Evolutionary conservation across 257 asterid genomes (phyloP).

Genomic region (Solanum tarijense): DNA sequence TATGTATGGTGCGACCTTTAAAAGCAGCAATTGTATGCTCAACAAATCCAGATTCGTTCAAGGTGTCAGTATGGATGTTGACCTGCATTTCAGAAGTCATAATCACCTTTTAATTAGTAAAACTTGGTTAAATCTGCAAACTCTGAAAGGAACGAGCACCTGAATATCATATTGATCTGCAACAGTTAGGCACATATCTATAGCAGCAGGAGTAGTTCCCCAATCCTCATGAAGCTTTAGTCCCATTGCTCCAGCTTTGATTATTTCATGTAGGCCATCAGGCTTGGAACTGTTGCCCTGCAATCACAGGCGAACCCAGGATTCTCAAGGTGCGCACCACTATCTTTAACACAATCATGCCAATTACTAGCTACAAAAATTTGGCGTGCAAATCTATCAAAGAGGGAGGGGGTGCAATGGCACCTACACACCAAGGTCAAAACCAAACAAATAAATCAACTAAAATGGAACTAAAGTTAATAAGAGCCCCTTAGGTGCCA

Average conservation of each 20-base stretch:
- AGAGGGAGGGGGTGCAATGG: neutral
- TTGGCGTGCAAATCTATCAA: neutral
- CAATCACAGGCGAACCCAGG: neutral
- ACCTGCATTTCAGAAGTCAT: conserved; percentile 32
- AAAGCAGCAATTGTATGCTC: conserved; percentile 91
- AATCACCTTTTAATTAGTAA: conserved; percentile 12
- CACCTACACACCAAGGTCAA: neutral
- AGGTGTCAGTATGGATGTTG: conserved; percentile 87
- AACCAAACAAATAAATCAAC: neutral
- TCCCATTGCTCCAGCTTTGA: conserved; percentile 97
- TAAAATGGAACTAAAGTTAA: neutral
- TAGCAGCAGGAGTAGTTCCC: conserved; percentile 98
- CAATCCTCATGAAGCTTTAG: conserved; percentile 98
- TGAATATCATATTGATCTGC: conserved; percentile 80
- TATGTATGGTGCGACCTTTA: conserved; percentile 75
- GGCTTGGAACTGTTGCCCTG: conserved; percentile 77
- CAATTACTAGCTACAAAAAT: neutral
- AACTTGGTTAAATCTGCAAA: conserved; percentile 8
- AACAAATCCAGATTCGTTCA: conserved; percentile 96
- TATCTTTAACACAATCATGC: neutral
- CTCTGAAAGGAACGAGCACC: conserved; percentile 28
- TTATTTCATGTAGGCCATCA: conserved; percentile 73
- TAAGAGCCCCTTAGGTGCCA: neutral
- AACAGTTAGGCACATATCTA: conserved; percentile 64
- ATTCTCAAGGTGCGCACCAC: neutral